Evolutionary conservation across 2,329 filamentous ascomycete genomes (phyloP).

Genomic region (Ceratocystis alfenasii): DNA sequence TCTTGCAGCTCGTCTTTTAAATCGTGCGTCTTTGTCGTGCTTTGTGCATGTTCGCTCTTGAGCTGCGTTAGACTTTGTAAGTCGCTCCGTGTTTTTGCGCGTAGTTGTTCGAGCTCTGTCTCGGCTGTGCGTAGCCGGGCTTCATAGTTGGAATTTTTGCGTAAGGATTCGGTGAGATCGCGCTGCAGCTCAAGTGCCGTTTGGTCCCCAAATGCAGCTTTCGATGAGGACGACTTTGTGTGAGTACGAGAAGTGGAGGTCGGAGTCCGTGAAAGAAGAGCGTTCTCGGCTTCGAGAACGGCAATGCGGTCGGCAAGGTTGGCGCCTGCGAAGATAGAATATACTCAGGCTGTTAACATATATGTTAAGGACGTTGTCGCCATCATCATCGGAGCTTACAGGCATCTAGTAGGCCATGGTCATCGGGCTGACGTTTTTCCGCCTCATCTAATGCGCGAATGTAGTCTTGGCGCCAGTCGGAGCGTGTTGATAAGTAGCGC

Average conservation of each 20-base stretch:
- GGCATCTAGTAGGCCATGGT: slow-evolving; percentile 59
- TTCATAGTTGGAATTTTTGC: slow-evolving; percentile 58
- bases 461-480: slow-evolving; percentile 71
- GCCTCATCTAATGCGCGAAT: slow-evolving; percentile 61
- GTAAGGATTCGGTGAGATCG: slow-evolving; percentile 66
- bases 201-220: slow-evolving; percentile 11
- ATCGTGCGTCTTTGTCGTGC: slow-evolving; percentile 61
- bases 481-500: slow-evolving; percentile 10
- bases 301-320: slow-evolving; percentile 56
- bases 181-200: slow-evolving; percentile 43
- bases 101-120: slow-evolving; percentile 52
- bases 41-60: slow-evolving; percentile 46
- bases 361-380: too few species aligned
- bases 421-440: slow-evolving; percentile 50
- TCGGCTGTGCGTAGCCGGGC: slow-evolving; percentile 49
- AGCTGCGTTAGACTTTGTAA: slow-evolving; percentile 49
- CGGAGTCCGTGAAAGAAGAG: slow-evolving; percentile 28
- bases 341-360: background rate
- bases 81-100: slow-evolving; percentile 47
- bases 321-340: slow-evolving; percentile 38
- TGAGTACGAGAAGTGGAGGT: slow-evolving; percentile 22
- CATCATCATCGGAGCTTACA: slow-evolving; percentile 43
- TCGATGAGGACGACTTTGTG: background rate
- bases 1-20: slow-evolving; percentile 73
- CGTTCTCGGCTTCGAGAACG: slow-evolving; percentile 48